phyloP scores from a whole-genome alignment of 768 basidiomycete species.

The Lyophyllum shimeji region DNA sequence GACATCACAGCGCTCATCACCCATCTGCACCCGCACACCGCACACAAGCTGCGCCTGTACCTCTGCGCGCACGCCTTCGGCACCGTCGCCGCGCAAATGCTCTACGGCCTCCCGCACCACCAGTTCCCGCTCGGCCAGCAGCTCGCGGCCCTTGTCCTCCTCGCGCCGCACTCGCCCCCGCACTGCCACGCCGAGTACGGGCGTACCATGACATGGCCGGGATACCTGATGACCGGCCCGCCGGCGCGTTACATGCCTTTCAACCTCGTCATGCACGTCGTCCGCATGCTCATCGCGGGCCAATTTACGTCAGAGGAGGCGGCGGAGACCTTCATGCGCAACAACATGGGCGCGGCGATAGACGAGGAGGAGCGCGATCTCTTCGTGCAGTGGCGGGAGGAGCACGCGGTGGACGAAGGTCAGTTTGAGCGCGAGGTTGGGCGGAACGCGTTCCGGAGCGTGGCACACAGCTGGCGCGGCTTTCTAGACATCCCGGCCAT shows the following conservation, averaged over 20 bases:
- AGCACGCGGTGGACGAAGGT: slow-evolving; percentile 38
- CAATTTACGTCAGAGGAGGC: slow-evolving; percentile 37
- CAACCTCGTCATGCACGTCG: slow-evolving; percentile 32
- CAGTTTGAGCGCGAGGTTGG: slow-evolving; percentile 43
- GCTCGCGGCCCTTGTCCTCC: slow-evolving; percentile 47
- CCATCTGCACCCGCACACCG: slow-evolving; percentile 46
- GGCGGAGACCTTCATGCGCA: slow-evolving; percentile 42
- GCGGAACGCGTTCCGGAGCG: slow-evolving; percentile 43
- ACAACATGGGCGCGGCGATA: slow-evolving; percentile 33
- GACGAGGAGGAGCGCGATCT: slow-evolving; percentile 37
- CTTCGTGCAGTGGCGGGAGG: slow-evolving; percentile 41
- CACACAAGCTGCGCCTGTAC: slow-evolving; percentile 42
- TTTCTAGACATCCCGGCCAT: slow-evolving; percentile 42
- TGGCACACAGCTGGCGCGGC: slow-evolving; percentile 51
- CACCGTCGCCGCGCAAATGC: slow-evolving; percentile 52
- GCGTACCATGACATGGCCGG: slow-evolving; percentile 42
- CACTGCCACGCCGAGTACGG: slow-evolving; percentile 45
- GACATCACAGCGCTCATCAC: slow-evolving; percentile 48
- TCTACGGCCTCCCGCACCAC: slow-evolving; percentile 52
- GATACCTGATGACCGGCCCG: slow-evolving; percentile 49
- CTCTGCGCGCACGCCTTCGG: slow-evolving; percentile 56
- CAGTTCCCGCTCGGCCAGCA: slow-evolving; percentile 48
- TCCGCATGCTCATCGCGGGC: slow-evolving; percentile 26
- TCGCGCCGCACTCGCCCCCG: slow-evolving; percentile 47
- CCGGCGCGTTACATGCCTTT: slow-evolving; percentile 41